phyloP scores from a whole-genome alignment of 768 basidiomycete species.

The Leucosporidium yakuticum region DNA sequence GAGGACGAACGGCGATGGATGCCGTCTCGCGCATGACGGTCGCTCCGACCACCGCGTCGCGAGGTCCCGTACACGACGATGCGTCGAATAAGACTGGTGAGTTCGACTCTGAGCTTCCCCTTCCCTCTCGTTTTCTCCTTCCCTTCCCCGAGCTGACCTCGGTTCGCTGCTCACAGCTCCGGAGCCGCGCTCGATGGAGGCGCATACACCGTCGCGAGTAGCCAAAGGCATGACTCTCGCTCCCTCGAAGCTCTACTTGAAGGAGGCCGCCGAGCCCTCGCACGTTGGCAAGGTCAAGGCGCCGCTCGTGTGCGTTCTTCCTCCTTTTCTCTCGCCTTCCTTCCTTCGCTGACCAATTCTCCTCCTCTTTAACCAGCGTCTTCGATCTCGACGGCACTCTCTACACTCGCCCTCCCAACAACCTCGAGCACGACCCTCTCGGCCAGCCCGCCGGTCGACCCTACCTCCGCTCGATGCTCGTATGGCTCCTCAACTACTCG shows the following conservation, averaged over 20 bases:
- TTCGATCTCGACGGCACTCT: slow-evolving; percentile 33
- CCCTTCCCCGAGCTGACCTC: no score
- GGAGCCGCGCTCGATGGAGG: no score
- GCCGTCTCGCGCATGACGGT: background rate
- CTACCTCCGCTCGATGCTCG: slow-evolving; percentile 23
- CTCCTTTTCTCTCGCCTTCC: background rate
- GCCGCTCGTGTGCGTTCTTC: background rate
- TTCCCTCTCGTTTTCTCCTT: no score
- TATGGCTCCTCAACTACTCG: slow-evolving; percentile 21
- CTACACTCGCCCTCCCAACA: slow-evolving; percentile 28
- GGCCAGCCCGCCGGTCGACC: slow-evolving; percentile 16
- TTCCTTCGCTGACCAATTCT: background rate
- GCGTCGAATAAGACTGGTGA: no score
- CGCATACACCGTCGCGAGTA: slow-evolving; percentile 3
- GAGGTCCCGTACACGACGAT: no score
- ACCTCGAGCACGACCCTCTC: slow-evolving; percentile 25
- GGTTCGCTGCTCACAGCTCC: no score
- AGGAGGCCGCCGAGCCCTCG: background rate
- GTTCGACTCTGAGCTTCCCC: no score
- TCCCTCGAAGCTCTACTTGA: slow-evolving; percentile 9
- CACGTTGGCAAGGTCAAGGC: background rate
- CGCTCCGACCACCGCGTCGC: background rate
- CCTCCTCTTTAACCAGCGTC: slow-evolving; percentile 1
- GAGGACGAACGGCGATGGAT: no score
- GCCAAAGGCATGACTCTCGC: slow-evolving; percentile 12